Conservation (phyloP, 2,329 filamentous ascomycete genomes). For the Fusarium irregulare region DNA sequence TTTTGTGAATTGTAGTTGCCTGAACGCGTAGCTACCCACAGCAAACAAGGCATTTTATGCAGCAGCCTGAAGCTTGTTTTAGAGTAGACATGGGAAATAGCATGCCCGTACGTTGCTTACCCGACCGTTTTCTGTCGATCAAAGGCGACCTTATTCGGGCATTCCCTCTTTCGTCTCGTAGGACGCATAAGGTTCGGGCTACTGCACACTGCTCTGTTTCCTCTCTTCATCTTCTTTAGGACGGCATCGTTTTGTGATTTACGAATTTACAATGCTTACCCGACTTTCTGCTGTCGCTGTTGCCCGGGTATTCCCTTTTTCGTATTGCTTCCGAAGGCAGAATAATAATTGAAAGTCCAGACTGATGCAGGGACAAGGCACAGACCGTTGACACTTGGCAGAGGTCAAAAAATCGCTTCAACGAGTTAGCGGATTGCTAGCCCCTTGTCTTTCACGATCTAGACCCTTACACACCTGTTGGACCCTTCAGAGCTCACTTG, state of each 20-base stretch:
- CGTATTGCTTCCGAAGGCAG: not conserved
- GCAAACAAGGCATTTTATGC: too few species aligned
- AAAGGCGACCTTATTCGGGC: too few species aligned
- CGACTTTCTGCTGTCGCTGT: too few species aligned
- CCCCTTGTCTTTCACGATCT: not conserved
- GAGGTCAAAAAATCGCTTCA: not conserved
- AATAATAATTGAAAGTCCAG: not conserved
- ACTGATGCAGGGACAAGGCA: not conserved
- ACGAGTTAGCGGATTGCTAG: not conserved
- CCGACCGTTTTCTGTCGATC: too few species aligned
- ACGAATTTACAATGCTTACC: too few species aligned
- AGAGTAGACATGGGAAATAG: not conserved
- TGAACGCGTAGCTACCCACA: not conserved
- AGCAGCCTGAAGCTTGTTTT: not conserved
- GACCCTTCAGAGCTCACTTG: not conserved
- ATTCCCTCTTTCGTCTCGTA: too few species aligned
- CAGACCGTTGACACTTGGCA: not conserved
- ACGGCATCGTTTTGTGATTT: too few species aligned
- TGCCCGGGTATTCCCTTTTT: too few species aligned
- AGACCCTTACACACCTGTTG: not conserved
- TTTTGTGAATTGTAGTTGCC: not conserved
- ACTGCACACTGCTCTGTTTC: too few species aligned
- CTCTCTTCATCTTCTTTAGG: too few species aligned
- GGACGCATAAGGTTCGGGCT: too few species aligned
- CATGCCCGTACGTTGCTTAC: not conserved